Evolutionary conservation across 2,329 filamentous ascomycete genomes (phyloP), one percentile per base, ranked within the genome.

Genomic region (Conoideocrella luteorostrata): DNA sequence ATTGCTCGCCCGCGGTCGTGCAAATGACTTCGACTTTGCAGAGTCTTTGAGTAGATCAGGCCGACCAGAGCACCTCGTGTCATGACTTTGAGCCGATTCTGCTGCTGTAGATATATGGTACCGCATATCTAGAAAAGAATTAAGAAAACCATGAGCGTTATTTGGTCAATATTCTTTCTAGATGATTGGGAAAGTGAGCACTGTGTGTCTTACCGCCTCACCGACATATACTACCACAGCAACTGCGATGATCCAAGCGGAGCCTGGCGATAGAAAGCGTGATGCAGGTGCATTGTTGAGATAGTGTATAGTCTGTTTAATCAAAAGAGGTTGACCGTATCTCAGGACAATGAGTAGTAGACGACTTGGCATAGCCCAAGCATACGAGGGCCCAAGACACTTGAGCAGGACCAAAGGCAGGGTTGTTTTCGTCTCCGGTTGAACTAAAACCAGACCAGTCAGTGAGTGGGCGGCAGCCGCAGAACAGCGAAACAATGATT

Each of bases 11-110:
- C 39, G 18, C 5, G 7, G 18, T 41, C 39, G 9, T 21, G 3
- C 5, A 7, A 9, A 10, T 22, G 7, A 12, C 12, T 13, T 7
- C 10, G 9, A 5, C 5, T 5, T 7, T 41, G 24, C 56, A 67
- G 50, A 0, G 53, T 54, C 29, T 63, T 62, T 20, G 59, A 39
- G 43, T 69, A 57, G 38, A 64, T 63, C 2, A 72, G 53, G 1
- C 58, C 60, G 4, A 66, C 54, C 1, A 66, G 58, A 1, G 60
- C 57, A 7, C 63, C 62, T 38, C 59, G 58, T 3, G 56, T 61
- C 45, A 63, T 61, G 1, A 66, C 38, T 20, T 58, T 52, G 6
- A 67, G 41, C 40, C 51, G 57, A 29, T 65, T 63, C 0, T 64
- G 36, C 0, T 39, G 43, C 34, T 63, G 55, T 5, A 58, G 54